phyloP scores from a whole-genome alignment of 192 early-diverging fungal species.

The Backusella sp. region DNA sequence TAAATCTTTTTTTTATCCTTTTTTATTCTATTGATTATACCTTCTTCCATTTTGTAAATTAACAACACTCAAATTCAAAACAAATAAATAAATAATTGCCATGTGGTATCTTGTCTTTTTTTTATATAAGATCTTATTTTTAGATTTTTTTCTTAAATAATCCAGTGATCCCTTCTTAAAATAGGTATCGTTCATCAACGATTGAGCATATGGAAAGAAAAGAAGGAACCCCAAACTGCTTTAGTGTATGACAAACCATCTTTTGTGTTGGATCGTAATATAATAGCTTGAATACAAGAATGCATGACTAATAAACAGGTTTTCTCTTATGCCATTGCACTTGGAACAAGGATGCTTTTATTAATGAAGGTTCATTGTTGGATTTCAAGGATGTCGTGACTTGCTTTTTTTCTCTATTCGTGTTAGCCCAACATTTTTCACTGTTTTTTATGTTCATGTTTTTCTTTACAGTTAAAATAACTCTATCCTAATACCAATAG shows the following conservation, averaged over 20 bases:
- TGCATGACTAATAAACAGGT: background rate
- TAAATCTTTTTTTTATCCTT: background rate
- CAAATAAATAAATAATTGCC: background rate
- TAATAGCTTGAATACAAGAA: no score
- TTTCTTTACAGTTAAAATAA: background rate
- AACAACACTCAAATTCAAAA: background rate
- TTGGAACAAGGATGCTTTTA: no score
- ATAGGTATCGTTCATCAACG: background rate
- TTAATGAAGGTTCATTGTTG: no score
- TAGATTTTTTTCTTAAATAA: background rate
- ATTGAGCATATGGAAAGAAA: background rate
- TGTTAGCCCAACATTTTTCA: no score
- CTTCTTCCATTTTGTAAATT: background rate
- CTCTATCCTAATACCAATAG: background rate
- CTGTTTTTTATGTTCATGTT: background rate
- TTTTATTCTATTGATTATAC: background rate
- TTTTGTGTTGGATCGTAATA: background rate
- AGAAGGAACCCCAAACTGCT: background rate
- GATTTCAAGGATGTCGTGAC: background rate
- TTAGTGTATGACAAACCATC: background rate
- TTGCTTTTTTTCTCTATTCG: background rate
- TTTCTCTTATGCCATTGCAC: background rate
- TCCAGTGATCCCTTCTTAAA: background rate
- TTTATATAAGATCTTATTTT: background rate
- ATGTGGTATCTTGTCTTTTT: constrained; percentile 1